phyloP scores from a whole-genome alignment of 2,329 filamentous ascomycete genomes.

The Colletotrichum kahawae region DNA sequence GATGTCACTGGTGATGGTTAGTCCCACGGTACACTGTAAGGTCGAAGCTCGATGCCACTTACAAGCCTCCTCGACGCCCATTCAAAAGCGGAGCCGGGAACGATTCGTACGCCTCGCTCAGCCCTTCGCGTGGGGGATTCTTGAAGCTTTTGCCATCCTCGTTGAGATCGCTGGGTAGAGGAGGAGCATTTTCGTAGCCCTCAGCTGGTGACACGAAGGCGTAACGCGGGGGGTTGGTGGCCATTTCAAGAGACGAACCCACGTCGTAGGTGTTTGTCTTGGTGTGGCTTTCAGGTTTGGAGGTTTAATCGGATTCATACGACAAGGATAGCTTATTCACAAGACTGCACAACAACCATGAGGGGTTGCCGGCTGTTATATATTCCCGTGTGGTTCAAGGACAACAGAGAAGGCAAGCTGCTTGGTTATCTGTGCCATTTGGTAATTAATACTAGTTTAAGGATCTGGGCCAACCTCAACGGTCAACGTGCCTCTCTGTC shows the following conservation, averaged over 20 bases:
- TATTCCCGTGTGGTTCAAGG: neutral
- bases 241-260: neutral
- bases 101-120: conserved; percentile 71
- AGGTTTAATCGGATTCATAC: neutral
- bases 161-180: conserved; percentile 61
- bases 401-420: neutral
- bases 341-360: neutral
- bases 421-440: neutral
- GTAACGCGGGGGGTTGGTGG: conserved; percentile 41
- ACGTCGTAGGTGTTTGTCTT: neutral
- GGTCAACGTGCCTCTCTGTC: neutral
- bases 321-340: neutral
- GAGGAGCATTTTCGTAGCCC: conserved; percentile 61
- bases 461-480: neutral
- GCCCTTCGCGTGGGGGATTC: conserved; percentile 65
- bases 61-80: conserved; percentile 74
- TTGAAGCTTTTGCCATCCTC: conserved; percentile 79
- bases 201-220: conserved; percentile 61
- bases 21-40: neutral
- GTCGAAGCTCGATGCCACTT: conserved; percentile 29
- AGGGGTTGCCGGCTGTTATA: neutral
- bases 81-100: conserved; percentile 75
- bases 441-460: neutral
- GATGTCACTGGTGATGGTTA: conserved; percentile 61
- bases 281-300: neutral